Base-by-base conservation (phyloP, 139 green algal species). In the Chlorella ohadii region DNA sequence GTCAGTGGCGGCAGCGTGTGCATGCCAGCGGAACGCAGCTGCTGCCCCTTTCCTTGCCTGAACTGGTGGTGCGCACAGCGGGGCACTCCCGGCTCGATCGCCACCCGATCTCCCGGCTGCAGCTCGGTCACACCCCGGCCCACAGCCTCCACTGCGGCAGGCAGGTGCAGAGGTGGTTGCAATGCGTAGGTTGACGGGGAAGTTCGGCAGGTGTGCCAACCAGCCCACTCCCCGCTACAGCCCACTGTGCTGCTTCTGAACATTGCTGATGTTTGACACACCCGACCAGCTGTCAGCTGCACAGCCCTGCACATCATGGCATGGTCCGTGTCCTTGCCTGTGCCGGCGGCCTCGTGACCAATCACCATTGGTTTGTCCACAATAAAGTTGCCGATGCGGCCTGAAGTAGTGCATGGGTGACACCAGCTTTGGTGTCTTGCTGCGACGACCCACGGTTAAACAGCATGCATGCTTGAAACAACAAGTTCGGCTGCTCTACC, bases 321-420 rank as follows among this genome's bases (percentile, higher is more conserved):
- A n/a, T n/a, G n/a, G n/a, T n/a, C n/a, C n/a, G n/a, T n/a, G n/a
- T n/a, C 25, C 67, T 47, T 28, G 22, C 51, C 74, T 80, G 28
- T 84, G 61, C 88, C 88, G 11, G 88, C 85, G 33, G 78, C 84
- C 51, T 91, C 88, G 39, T 91, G 88, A 1, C 88, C 88, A 16
- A 89, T 84, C 15, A 91, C 86, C 88, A 91, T 89, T 13, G 85
- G 82, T 3, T 66, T 12, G 0, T 86, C 71, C 3, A 91, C 65
- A 17, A 91, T 74, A 70, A 88, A 90, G 51, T 86, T 63, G 4
- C 70, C 88, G 25, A 91, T 87, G n/a, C 86, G 82, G 5, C 88
- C 88, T 59, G 51, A 9, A 22, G 2, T 4, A 9, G 51, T 22
- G 15, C 51, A 59, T 59, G 51, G 51, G 51, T 13, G 15, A n/a